A percentile compares a stretch with the other conserved stretches of the same genome.
These are phyloP conservation scores for Thielaviopsis punctulata DNA, from an alignment of 2,329 filamentous ascomycete species.

Conservation along the genomic window DNA sequence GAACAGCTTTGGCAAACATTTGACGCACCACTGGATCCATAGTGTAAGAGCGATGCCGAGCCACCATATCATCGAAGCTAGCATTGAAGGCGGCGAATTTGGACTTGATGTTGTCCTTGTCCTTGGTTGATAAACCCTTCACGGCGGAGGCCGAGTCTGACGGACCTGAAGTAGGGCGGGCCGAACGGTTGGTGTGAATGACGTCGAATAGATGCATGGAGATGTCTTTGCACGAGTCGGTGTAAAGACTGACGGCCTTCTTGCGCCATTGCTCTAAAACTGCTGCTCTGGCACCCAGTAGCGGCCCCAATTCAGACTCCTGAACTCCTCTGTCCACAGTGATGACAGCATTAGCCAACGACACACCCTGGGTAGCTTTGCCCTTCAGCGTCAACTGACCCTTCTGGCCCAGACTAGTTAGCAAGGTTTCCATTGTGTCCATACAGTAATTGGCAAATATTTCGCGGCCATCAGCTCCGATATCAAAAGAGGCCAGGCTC, in stretches of 20 bases:
- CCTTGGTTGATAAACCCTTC: slow-evolving; percentile 70
- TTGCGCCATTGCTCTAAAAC: slow-evolving; percentile 75
- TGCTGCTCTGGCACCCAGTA: slow-evolving; percentile 49
- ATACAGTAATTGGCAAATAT: slow-evolving; percentile 80
- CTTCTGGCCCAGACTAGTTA: slow-evolving; percentile 59
- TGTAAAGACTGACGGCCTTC: slow-evolving; percentile 64
- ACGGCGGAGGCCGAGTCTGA: slow-evolving; percentile 73
- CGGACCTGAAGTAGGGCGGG: slow-evolving; percentile 55
- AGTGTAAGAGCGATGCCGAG: slow-evolving; percentile 61
- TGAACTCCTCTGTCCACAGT: slow-evolving; percentile 73
- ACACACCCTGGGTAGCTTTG: slow-evolving; percentile 69
- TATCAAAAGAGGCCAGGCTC: slow-evolving; percentile 64
- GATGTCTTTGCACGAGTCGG: slow-evolving; percentile 76
- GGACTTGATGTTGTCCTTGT: slow-evolving; percentile 90
- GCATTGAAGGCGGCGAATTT: slow-evolving; percentile 89
- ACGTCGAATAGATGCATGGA: slow-evolving; percentile 75
- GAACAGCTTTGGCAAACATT: slow-evolving; percentile 67
- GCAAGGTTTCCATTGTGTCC: slow-evolving; percentile 71
- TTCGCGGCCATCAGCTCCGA: slow-evolving; percentile 72
- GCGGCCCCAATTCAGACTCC: slow-evolving; percentile 56
- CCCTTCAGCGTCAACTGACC: slow-evolving; percentile 55
- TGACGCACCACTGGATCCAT: slow-evolving; percentile 85
- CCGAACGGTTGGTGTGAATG: slow-evolving; percentile 66
- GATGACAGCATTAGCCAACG: slow-evolving; percentile 74
- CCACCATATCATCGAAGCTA: slow-evolving; percentile 75